Base-by-base conservation (phyloP, 208 protist species). In the Trypanosoma melophagium region DNA sequence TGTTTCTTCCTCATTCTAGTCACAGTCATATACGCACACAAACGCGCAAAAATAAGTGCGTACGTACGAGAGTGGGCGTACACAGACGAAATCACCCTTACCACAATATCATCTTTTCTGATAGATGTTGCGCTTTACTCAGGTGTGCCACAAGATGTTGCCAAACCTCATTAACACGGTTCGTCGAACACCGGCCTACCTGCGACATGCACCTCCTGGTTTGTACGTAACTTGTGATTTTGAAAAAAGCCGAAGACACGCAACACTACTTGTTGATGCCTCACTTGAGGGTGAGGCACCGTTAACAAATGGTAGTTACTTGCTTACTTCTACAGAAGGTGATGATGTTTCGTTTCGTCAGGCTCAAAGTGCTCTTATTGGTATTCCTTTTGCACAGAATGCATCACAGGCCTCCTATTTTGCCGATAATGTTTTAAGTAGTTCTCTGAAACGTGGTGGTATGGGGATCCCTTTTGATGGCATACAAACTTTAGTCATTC, bases 141-240 rank as follows among this genome's bases (percentile, higher is more conserved):
- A 41, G 7, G 31, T 55, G 19, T n/a, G 14, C 24, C 14, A 24
- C 19, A 47, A 28, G 14, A 38, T 74, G 2, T 44, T 86, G 28
- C 13, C 45, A 17, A 25, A 72, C 16, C 69, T 56, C 16, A 60
- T 89, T 19, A 42, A 53, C 28, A 44, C n/a, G 25, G 22, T 81
- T 35, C 56, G 60, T 40, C 38, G 60, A 14, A 63, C 60, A 12
- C 60, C 79, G 0, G 59, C 80, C 22, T 95, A 87, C 55, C 62
- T 93, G 45, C 79, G 89, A 7, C 82, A 87, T 40, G 79, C 81
- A 13, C 86, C 89, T 19, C 89, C 89, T 14, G 55, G 67, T 16
- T 28, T 87, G 12, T 95, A 95, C 72, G 55, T 91, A 0, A 95
- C 89, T 13, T 89, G 79, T 60, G 77, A 81, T 25, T 54, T 71